Conservation (phyloP, 108 stramenopile genomes). For the Pseudonitzschia multistriata region DNA sequence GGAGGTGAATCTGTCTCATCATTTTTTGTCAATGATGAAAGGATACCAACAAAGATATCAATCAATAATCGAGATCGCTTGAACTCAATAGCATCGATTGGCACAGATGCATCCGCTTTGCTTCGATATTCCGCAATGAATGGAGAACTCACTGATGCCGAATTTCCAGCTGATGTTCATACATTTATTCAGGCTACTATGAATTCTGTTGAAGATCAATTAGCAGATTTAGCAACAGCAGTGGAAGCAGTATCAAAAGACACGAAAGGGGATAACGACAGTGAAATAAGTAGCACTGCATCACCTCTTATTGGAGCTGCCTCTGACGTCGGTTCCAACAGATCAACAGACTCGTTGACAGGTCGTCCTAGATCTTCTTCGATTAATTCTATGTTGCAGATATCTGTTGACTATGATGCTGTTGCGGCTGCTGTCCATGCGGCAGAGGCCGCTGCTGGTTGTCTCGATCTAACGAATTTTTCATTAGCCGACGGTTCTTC, state of each 20-base stretch:
- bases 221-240: constrained; percentile 43
- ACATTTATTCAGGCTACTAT: constrained; percentile 47
- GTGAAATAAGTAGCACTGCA: constrained; percentile 38
- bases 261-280: constrained; percentile 21
- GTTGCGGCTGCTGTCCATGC: constrained; percentile 75
- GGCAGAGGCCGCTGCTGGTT: constrained; percentile 70
- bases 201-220: constrained; percentile 44
- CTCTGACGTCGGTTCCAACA: constrained; percentile 19
- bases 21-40: constrained; percentile 32
- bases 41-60: constrained; percentile 32
- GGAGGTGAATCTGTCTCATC: constrained; percentile 36
- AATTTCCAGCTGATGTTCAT: constrained; percentile 41
- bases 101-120: constrained; percentile 42
- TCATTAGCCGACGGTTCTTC: constrained; percentile 2
- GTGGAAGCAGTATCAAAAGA: constrained; percentile 22
- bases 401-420: constrained; percentile 72
- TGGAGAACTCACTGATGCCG: constrained; percentile 24
- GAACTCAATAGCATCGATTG: constrained; percentile 62
- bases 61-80: constrained; percentile 39
- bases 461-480: constrained; percentile 47
- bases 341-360: constrained; percentile 7
- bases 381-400: constrained; percentile 16
- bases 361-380: constrained; percentile 36
- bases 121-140: not conserved
- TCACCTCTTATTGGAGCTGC: constrained; percentile 45